Conservation (phyloP, 108 stramenopile species). For the Nitzschia sp. region DNA sequence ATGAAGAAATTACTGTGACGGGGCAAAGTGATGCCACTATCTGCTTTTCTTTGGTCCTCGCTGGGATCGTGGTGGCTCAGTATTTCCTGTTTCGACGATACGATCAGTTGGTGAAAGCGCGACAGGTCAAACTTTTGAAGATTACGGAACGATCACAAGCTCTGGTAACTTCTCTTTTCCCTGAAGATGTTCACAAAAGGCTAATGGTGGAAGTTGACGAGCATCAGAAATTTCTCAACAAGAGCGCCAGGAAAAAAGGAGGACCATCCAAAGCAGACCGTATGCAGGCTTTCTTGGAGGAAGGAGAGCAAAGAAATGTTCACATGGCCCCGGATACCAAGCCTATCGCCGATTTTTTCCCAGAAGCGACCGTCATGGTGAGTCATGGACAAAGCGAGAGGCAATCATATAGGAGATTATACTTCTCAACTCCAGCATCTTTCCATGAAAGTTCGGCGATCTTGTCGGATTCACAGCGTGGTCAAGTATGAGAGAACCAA, state of each 20-base stretch:
- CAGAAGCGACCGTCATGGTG: slow-evolving; percentile 43
- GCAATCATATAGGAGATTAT: no score
- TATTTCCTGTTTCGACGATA: slow-evolving; percentile 6
- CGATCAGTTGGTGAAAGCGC: slow-evolving; percentile 30
- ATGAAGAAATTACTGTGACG: no score
- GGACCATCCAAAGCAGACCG: no score
- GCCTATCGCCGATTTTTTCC: slow-evolving; percentile 33
- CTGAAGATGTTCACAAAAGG: slow-evolving; percentile 33
- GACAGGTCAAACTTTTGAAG: slow-evolving; percentile 32
- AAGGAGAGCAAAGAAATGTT: no score
- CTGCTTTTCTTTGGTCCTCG: not conserved
- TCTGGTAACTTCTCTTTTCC: slow-evolving; percentile 42
- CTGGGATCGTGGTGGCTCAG: not conserved
- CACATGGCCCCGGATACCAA: no score
- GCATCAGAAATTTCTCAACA: not conserved
- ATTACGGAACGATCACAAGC: slow-evolving; percentile 18
- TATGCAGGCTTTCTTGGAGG: no score
- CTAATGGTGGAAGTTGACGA: slow-evolving; percentile 6
- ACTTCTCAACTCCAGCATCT: no score
- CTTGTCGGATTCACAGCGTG: slow-evolving; percentile 38
- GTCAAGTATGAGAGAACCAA: slow-evolving; percentile 28
- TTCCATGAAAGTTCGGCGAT: no score
- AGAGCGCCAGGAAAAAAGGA: no score
- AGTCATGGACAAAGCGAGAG: no score
- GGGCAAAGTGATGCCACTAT: no score